Base-by-base conservation (phyloP, 768 basidiomycete species). In the Boletales sp. region DNA sequence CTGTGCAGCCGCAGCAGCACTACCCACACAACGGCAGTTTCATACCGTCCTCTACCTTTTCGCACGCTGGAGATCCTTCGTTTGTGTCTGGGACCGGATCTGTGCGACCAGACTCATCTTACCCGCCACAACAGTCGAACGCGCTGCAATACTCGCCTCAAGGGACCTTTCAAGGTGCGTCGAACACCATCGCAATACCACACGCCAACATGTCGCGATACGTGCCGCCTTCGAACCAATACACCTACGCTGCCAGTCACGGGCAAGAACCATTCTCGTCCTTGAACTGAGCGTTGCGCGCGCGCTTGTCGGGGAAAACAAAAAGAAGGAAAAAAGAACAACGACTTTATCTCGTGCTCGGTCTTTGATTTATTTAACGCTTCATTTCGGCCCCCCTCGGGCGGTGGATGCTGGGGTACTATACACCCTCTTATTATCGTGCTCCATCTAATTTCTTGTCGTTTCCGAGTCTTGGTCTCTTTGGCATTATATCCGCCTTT, bases 251-350 rank as follows among this genome's bases (percentile, higher is more conserved):
- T 5, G 31, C 67, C 4, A 46, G 53, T 14, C 65, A 64, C 9
- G 56, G 49, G 15, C 60, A 65, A 45, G 65, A 61, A 21, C 55
- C 57, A 28, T 69, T 53, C 21, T 28, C 46, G 9, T 40, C 63
- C 18, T 57, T 60, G 19, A 40, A 41, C 3, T 66, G 51, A 66
- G 33, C 33, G 37, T 36, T 9, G 44, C 33, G 31, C 28, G 21
- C 21, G 4, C 21, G 21, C 21, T 4, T 21, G 21, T 21, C 21
- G 21, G 21, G 21, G 21, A 21, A 21, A 21, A 21, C 21, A 21
- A 21, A 21, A 21, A 21, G 17, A 36, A 35, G 44, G 37, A 33
- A 40, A 54, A 47, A 54, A 35, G n/a, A n/a, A n/a, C n/a, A 45
- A 18, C 43, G 19, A 13, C 45, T 34, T 41, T 41, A 40, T 43